These are phyloP conservation scores for Gnetum montanum DNA, from an alignment of 75 land plant genomes.

Conservation along the genomic window DNA sequence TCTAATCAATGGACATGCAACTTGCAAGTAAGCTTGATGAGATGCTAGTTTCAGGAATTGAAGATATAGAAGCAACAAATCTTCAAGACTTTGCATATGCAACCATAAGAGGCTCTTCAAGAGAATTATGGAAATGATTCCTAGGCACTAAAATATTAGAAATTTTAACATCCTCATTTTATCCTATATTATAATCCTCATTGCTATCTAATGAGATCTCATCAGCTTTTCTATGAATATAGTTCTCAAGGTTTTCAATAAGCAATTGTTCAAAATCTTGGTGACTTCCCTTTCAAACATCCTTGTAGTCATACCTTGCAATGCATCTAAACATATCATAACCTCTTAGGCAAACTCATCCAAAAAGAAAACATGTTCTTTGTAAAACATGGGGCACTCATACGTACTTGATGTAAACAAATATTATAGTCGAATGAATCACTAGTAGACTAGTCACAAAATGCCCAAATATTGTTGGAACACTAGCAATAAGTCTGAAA, in stretches of 20 bases:
- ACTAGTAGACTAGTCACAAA: constrained; percentile 93
- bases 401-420: neutral
- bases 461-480: constrained; percentile 94
- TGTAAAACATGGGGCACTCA: neutral
- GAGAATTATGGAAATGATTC: constrained; percentile 48
- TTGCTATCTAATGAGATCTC: constrained; percentile 63
- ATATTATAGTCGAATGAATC: neutral
- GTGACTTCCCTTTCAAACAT: constrained; percentile 76
- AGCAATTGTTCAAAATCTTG: constrained; percentile 75
- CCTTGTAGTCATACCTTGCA: constrained; percentile 74
- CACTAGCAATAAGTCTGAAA: constrained; percentile 82
- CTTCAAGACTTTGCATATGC: constrained; percentile 13
- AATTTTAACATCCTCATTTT: constrained; percentile 13
- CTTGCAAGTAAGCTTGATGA: constrained; percentile 12
- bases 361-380: neutral
- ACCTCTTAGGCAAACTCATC: neutral
- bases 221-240: constrained; percentile 64
- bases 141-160: constrained; percentile 37
- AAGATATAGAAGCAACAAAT: constrained; percentile 6
- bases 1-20: constrained; percentile 22
- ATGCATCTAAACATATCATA: neutral
- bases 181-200: constrained; percentile 31
- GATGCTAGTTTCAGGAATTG: constrained; percentile 34
- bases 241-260: constrained; percentile 70
- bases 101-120: constrained; percentile 41